Percentiles rank a stretch among this genome's conserved stretches.
Conservation (phyloP, 805 yeast species). For the Barnettozyma wickerhamii region DNA sequence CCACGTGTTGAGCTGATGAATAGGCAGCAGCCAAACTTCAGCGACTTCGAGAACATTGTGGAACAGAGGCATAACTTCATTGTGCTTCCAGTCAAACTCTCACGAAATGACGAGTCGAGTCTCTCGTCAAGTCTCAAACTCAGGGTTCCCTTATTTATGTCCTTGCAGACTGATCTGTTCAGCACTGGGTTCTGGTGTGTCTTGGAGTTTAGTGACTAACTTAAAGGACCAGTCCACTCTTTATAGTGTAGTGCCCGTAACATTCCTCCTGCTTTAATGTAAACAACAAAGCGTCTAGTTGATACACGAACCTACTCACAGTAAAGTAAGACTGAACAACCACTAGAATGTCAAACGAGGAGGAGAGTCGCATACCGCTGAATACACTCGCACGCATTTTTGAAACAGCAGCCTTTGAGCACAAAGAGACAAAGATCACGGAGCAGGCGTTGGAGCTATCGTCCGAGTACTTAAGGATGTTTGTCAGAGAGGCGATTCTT, state of each 20-base stretch:
- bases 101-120: no score
- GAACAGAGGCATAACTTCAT: slow-evolving; percentile 28
- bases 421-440: slow-evolving; percentile 42
- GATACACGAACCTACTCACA: no score
- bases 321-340: background rate
- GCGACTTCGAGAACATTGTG: slow-evolving; percentile 9
- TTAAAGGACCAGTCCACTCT: no score
- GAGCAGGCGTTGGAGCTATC: slow-evolving; percentile 44
- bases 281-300: no score
- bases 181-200: slow-evolving; percentile 22
- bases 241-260: no score
- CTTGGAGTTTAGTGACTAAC: slow-evolving; percentile 4
- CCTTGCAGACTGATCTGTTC: slow-evolving; percentile 14
- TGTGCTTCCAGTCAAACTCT: slow-evolving; percentile 24
- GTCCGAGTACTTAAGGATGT: slow-evolving; percentile 50
- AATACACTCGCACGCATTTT: slow-evolving; percentile 47
- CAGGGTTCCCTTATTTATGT: slow-evolving; percentile 22
- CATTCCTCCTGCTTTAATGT: no score
- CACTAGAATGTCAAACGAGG: background rate
- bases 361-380: slow-evolving; percentile 16
- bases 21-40: slow-evolving; percentile 14
- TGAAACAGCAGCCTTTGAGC: slow-evolving; percentile 45
- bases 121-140: background rate
- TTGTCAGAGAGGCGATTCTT: slow-evolving; percentile 54
- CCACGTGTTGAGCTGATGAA: slow-evolving; percentile 30